Conservation (phyloP, 2,329 filamentous ascomycete species). For the Fusarium haematococcum region DNA sequence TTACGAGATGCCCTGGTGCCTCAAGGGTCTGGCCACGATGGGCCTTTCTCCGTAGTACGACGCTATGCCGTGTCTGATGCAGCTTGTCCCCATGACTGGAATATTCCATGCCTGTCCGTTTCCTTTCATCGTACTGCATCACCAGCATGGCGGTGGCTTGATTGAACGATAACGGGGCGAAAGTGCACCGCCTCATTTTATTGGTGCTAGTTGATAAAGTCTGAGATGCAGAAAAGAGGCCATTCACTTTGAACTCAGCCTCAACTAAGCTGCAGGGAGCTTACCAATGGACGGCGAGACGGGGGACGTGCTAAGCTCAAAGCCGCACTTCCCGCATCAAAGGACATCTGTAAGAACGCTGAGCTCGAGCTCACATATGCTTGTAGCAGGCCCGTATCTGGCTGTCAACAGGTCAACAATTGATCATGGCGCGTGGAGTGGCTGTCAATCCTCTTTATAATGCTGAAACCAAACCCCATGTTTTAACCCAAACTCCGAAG, state of each 20-base stretch:
- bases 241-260: constrained; percentile 4
- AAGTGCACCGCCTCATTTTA: constrained; percentile 8
- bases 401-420: not conserved
- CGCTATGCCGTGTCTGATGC: not conserved
- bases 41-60: constrained; percentile 9
- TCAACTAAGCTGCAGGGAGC: not conserved
- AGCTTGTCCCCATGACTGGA: constrained; percentile 35
- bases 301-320: not conserved
- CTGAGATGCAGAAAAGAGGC: not conserved
- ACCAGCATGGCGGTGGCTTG: not conserved
- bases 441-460: constrained; percentile 11
- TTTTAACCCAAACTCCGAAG: constrained; percentile 42
- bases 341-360: not conserved
- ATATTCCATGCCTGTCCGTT: constrained; percentile 28
- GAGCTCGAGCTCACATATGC: not conserved
- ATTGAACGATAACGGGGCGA: constrained; percentile 9
- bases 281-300: not conserved
- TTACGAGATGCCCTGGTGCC: constrained; percentile 9
- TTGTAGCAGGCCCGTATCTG: not conserved
- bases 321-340: not conserved
- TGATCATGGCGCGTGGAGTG: not conserved
- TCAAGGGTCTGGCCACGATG: constrained; percentile 20
- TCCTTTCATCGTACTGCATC: not conserved
- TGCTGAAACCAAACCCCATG: constrained; percentile 30
- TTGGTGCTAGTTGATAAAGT: not conserved